Percentiles rank a stretch among this genome's conserved stretches.
phyloP scores from a whole-genome alignment of 208 protist species.

The Acanthamoeba sp. region DNA sequence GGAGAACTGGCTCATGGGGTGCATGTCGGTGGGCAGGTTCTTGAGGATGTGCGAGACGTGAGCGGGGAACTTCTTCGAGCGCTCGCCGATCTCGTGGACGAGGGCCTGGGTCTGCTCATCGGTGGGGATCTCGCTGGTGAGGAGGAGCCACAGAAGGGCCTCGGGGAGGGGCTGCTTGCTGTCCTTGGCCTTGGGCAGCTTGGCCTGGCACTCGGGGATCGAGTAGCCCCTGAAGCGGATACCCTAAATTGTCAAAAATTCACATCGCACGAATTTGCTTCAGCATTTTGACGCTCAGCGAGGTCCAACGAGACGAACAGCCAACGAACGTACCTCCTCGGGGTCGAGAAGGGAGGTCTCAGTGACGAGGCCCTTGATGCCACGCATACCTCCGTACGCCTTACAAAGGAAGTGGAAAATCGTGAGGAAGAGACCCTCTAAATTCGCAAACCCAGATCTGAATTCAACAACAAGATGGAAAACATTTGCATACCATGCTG shows the following conservation, averaged over 20 bases:
- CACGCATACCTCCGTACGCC: slow-evolving; percentile 96
- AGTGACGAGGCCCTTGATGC: slow-evolving; percentile 96
- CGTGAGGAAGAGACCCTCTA: background rate
- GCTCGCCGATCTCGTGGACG: slow-evolving; percentile 92
- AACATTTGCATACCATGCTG: slow-evolving; percentile 61
- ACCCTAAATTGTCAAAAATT: slow-evolving; percentile 85
- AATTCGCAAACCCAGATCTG: no score
- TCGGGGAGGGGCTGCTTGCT: slow-evolving; percentile 96
- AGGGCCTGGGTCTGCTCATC: slow-evolving; percentile 87
- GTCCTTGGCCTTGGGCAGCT: slow-evolving; percentile 93
- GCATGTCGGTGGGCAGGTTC: slow-evolving; percentile 93
- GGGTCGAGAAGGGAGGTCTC: slow-evolving; percentile 97
- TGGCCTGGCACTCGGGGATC: slow-evolving; percentile 96
- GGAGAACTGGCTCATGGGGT: slow-evolving; percentile 97
- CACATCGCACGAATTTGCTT: background rate
- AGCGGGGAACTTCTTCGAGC: slow-evolving; percentile 88
- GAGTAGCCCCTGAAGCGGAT: slow-evolving; percentile 97
- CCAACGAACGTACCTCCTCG: slow-evolving; percentile 85
- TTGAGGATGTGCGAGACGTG: slow-evolving; percentile 93
- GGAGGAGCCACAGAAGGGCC: slow-evolving; percentile 97
- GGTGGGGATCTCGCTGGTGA: slow-evolving; percentile 97
- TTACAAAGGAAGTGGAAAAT: slow-evolving; percentile 20
- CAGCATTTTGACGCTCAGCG: background rate
- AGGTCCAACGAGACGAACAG: background rate
- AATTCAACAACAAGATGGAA: no score